Conservation (phyloP, 2,329 filamentous ascomycete species). For the Sporothrix globosa region DNA sequence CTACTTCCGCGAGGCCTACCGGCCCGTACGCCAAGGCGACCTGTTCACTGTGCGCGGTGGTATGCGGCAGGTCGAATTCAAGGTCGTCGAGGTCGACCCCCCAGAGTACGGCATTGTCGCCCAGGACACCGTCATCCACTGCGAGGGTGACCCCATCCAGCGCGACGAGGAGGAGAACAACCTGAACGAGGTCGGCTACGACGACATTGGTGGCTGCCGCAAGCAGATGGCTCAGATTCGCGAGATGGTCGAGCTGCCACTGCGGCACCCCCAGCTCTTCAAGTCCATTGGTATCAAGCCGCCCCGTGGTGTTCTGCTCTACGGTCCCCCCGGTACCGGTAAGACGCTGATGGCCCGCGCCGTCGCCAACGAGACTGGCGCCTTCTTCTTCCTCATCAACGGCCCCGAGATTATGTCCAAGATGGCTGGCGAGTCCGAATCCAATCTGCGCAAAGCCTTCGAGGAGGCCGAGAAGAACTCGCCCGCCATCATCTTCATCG, state of each 20-base stretch:
- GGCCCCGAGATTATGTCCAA: slow-evolving; percentile 99
- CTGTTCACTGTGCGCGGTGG: slow-evolving; percentile 96
- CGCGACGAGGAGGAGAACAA: slow-evolving; percentile 99
- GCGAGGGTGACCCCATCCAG: slow-evolving; percentile 93
- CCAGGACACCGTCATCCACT: slow-evolving; percentile 98
- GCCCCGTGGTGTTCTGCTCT: slow-evolving; percentile 94
- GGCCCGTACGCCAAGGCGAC: slow-evolving; percentile 94
- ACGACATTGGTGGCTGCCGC: slow-evolving; percentile 98
- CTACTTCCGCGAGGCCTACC: slow-evolving; percentile 99
- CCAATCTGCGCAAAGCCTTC: slow-evolving; percentile 97
- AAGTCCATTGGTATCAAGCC: slow-evolving; percentile 99
- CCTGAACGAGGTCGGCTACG: slow-evolving; percentile 97
- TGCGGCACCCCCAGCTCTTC: slow-evolving; percentile 97
- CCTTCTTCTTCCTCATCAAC: slow-evolving; percentile 99
- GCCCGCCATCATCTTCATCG: slow-evolving; percentile 98
- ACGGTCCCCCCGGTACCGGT: slow-evolving; percentile 96
- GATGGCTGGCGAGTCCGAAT: slow-evolving; percentile 99
- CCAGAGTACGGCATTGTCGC: slow-evolving; percentile 98
- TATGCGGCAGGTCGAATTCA: slow-evolving; percentile 99
- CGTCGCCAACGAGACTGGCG: slow-evolving; percentile 97
- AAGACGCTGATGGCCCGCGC: slow-evolving; percentile 99
- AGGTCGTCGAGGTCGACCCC: slow-evolving; percentile 97
- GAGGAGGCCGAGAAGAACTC: slow-evolving; percentile 99
- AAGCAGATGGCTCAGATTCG: slow-evolving; percentile 99
- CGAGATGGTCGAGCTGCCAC: slow-evolving; percentile 94